A percentile compares a stretch with the other conserved stretches of the same genome.
These are phyloP conservation scores for Conticribra guillardii DNA, from an alignment of 108 stramenopile species.

Conservation along the genomic window DNA sequence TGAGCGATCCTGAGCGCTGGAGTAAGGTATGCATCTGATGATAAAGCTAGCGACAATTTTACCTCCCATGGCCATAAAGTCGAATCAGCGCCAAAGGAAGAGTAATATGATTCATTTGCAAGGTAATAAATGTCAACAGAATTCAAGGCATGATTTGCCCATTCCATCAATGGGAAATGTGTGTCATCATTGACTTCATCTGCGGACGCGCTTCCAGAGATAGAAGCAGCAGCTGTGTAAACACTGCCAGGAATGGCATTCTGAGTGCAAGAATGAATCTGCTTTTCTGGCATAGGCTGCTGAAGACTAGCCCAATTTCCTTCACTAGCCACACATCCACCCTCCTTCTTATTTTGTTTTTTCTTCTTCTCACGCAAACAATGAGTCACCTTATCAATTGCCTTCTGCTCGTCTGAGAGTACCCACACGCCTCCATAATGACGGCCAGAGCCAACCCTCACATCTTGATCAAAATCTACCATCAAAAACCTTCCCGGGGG, in stretches of 20 bases:
- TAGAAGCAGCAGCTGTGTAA: too few relatives aligned
- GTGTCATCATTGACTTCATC: neutral
- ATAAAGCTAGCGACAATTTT: neutral
- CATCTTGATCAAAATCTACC: neutral
- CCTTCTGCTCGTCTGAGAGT: neutral
- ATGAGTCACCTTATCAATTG: neutral
- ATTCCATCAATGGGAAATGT: neutral
- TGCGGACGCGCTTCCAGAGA: neutral
- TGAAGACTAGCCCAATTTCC: neutral
- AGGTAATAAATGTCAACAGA: neutral
- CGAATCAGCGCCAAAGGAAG: neutral
- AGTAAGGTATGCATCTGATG: neutral
- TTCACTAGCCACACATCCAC: neutral
- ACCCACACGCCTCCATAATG: neutral
- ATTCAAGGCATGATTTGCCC: neutral
- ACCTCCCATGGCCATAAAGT: neutral
- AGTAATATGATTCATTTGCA: neutral
- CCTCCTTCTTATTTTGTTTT: neutral
- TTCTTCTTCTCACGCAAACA: neutral
- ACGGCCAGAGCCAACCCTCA: too few relatives aligned
- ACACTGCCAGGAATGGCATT: neutral
- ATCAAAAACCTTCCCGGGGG: neutral
- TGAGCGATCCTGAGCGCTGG: neutral
- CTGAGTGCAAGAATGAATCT: neutral
- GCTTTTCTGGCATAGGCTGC: neutral